Conservation (phyloP, 1,284 basidiomycete species). For the Exobasidium cylindrosporum region DNA sequence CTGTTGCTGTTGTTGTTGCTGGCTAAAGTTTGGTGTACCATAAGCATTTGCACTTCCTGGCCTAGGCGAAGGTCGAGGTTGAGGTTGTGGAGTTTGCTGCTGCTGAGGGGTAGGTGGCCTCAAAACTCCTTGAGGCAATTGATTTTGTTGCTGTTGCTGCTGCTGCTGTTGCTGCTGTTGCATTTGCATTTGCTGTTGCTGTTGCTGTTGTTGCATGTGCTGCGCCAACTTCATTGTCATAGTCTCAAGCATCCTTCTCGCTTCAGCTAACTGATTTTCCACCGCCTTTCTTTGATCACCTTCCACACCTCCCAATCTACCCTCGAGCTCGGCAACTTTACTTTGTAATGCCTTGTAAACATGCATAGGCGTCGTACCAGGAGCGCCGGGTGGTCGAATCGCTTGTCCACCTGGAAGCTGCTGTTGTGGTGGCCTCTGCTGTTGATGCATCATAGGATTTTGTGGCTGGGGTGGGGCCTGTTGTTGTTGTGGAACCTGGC, state of each 20-base stretch:
- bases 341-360: constrained; percentile 1
- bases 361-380: neutral
- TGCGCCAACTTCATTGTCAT: neutral
- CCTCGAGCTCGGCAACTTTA: constrained; percentile 3
- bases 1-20: constrained; percentile 9
- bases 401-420: constrained; percentile 1
- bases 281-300: neutral
- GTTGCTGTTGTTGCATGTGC: constrained; percentile 9
- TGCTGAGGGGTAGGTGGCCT: constrained; percentile 7
- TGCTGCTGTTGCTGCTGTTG: constrained; percentile 6
- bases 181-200: constrained; percentile 8
- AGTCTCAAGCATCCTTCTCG: constrained; percentile 5
- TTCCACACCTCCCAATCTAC: constrained; percentile 5
- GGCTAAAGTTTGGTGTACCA: constrained; percentile 5
- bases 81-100: constrained; percentile 11
- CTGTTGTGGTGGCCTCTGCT: neutral
- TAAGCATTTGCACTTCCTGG: constrained; percentile 6
- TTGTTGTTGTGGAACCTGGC: constrained; percentile 14
- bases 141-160: constrained; percentile 13
- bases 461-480: neutral
- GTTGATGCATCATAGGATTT: constrained; percentile 1
- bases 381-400: constrained; percentile 2
- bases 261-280: constrained; percentile 15
- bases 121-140: constrained; percentile 6
- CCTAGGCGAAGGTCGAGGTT: constrained; percentile 6